A percentile compares a stretch with the other conserved stretches of the same genome.
phyloP scores from a whole-genome alignment of 371 early-diverging fungal species.

The Mortierella sp. region DNA sequence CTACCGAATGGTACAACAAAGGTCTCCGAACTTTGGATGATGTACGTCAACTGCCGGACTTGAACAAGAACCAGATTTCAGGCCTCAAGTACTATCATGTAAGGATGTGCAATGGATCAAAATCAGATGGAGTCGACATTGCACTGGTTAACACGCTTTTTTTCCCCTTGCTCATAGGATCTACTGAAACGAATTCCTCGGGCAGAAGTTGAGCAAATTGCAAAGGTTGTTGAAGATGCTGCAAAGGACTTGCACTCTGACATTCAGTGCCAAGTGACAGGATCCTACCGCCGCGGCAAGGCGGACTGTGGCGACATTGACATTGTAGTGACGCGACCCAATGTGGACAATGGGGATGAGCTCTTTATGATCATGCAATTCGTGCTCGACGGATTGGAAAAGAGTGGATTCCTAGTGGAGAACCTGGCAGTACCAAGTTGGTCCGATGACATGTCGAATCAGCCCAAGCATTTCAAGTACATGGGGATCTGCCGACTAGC shows the following conservation, averaged over 20 bases:
- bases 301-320: constrained; percentile 48
- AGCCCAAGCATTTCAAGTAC: constrained; percentile 48
- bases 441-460: constrained; percentile 17
- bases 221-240: constrained; percentile 11
- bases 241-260: constrained; percentile 35
- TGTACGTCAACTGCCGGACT: constrained; percentile 25
- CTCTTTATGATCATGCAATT: constrained; percentile 40
- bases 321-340: constrained; percentile 35
- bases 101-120: constrained; percentile 1
- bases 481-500: constrained; percentile 47
- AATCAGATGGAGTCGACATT: no score
- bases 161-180: constrained; percentile 14
- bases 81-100: constrained; percentile 41
- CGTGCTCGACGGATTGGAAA: constrained; percentile 21
- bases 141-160: no score
- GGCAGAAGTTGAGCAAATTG: constrained; percentile 37
- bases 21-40: constrained; percentile 44
- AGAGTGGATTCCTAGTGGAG: constrained; percentile 32
- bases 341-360: constrained; percentile 32
- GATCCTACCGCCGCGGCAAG: constrained; percentile 47
- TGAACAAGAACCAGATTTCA: constrained; percentile 39
- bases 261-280: constrained; percentile 39
- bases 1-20: constrained; percentile 43
- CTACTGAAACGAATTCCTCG: constrained; percentile 30
- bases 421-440: constrained; percentile 29